Conservation (phyloP, 441 rosid genomes). For the Mallotus repandus region DNA sequence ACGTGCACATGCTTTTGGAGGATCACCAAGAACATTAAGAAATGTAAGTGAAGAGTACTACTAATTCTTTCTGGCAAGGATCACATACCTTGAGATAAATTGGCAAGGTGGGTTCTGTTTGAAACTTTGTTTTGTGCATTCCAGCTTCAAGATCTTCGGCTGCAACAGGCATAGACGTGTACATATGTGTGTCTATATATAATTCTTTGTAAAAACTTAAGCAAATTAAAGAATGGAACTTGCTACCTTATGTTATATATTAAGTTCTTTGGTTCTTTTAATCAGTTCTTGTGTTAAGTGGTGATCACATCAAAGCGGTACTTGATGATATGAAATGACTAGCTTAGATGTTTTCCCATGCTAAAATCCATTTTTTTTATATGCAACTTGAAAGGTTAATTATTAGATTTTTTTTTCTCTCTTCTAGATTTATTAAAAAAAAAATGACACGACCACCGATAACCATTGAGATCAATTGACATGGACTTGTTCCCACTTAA, state of each 20-base stretch:
- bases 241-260: background rate
- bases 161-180: constrained; percentile 38
- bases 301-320: background rate
- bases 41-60: background rate
- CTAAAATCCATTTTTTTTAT: background rate
- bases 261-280: background rate
- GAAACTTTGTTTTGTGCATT: constrained; percentile 51
- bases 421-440: background rate
- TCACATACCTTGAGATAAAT: constrained; percentile 76
- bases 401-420: background rate
- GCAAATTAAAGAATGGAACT: background rate
- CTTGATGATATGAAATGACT: background rate
- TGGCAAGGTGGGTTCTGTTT: constrained; percentile 79
- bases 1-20: constrained; percentile 15
- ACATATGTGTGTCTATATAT: background rate
- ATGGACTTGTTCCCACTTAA: too few relatives aligned
- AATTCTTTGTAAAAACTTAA: background rate
- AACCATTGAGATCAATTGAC: too few relatives aligned
- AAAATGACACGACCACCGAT: background rate
- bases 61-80: constrained; percentile 1
- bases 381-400: background rate
- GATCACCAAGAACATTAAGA: constrained; percentile 2
- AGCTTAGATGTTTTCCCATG: background rate
- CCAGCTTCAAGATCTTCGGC: constrained; percentile 80
- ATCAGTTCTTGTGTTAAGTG: background rate